Conservation (phyloP, 306 rosid species). For the Lathyrus aphaca region DNA sequence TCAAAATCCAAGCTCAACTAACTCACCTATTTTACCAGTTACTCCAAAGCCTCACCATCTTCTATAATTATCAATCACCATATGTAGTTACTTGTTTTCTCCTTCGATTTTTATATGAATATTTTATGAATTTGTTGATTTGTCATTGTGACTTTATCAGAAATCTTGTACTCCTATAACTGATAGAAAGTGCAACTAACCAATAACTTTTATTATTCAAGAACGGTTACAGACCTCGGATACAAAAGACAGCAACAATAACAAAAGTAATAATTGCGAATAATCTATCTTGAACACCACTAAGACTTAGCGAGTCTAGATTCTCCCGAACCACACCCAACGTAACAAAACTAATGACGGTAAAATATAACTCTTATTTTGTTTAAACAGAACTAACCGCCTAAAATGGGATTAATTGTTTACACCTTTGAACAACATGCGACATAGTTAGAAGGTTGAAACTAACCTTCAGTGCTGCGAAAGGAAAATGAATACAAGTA, state of each 20-base stretch:
- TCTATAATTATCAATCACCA: background rate
- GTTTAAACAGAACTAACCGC: too few species aligned
- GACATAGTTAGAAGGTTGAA: constrained; percentile 26
- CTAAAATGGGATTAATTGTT: too few species aligned
- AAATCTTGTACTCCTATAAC: background rate
- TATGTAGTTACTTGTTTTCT: background rate
- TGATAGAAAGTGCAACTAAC: too few species aligned
- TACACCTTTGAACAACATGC: too few species aligned
- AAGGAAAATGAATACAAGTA: constrained; percentile 22
- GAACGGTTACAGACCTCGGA: too few species aligned
- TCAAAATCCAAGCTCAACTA: background rate
- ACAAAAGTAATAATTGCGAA: background rate
- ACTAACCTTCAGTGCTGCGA: constrained; percentile 48
- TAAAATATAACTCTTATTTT: too few species aligned
- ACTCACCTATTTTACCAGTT: background rate
- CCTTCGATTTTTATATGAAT: background rate
- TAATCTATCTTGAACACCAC: background rate
- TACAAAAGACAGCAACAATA: too few species aligned
- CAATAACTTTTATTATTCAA: too few species aligned
- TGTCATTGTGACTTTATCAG: background rate
- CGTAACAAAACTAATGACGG: background rate
- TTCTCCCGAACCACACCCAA: background rate
- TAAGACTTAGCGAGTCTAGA: background rate
- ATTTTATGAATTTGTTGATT: background rate
- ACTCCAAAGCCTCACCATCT: constrained; percentile 10